Conservation (phyloP, 768 basidiomycete species). For the Leucosporidium scottii region DNA sequence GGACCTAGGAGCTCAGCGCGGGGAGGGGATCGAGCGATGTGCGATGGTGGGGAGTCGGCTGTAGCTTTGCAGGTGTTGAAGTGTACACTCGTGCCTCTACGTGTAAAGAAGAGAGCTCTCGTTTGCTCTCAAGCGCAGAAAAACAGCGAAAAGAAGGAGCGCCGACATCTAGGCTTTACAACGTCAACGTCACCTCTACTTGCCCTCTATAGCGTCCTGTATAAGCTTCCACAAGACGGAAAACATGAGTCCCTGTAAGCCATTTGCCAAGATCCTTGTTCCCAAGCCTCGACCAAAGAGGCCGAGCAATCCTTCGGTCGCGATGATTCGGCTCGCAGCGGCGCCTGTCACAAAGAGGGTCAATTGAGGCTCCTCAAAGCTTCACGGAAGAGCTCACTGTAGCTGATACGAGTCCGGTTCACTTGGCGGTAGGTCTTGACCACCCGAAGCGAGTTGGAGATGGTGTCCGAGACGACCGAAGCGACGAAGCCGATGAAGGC, state of each 20-base stretch:
- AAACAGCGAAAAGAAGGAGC: no score
- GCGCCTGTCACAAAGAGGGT: slow-evolving; percentile 40
- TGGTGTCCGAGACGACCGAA: slow-evolving; percentile 73
- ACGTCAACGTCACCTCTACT: not conserved
- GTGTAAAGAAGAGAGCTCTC: no score
- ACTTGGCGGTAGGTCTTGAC: slow-evolving; percentile 95
- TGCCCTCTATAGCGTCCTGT: slow-evolving; percentile 48
- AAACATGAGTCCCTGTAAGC: slow-evolving; percentile 86
- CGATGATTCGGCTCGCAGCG: slow-evolving; percentile 69
- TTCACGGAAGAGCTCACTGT: slow-evolving; percentile 44
- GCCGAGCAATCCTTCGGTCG: slow-evolving; percentile 65
- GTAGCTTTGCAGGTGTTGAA: no score
- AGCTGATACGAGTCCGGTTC: slow-evolving; percentile 69
- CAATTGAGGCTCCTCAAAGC: not conserved
- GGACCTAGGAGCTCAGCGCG: no score
- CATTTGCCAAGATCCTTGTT: slow-evolving; percentile 82
- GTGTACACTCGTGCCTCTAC: no score
- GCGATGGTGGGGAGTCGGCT: no score
- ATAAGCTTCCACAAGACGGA: slow-evolving; percentile 85
- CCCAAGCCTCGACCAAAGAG: slow-evolving; percentile 83
- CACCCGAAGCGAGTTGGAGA: slow-evolving; percentile 82
- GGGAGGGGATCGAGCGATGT: no score
- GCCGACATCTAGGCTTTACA: no score
- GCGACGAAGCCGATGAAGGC: slow-evolving; percentile 88
- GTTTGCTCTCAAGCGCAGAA: no score